Base-by-base conservation (phyloP, 1,139 yeast genomes). In the Suhomyces guaymorum region DNA sequence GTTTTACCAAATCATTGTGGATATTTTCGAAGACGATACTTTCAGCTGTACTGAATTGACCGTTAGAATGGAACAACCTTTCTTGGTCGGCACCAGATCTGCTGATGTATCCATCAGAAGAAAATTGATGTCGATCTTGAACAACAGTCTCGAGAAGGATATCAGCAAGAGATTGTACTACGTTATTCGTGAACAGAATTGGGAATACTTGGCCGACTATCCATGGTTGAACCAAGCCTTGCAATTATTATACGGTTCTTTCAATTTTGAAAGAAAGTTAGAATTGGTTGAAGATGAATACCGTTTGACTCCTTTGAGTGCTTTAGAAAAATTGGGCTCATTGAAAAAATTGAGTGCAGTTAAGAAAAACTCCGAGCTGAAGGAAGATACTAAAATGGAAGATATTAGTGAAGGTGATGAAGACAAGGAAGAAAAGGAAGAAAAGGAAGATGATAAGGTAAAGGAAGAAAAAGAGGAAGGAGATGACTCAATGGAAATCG, bases 161-260 rank as follows among this genome's bases (percentile, higher is more conserved):
- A 74, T 89, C 15, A 76, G 79, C 47, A 89, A 87, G 55, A 73
- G 98, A 42, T 65, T 94, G 26, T 82, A 83, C 47, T 94, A 92
- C 51, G 82, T 92, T 7, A 75, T 94, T 21, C 73, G 92, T 24
- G 97, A 92, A 49, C 98, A 94, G 56, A 92, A 88, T 53, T 94
- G 99, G 99, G 98, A 94, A 56, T 84, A 76, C 49, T 69, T 94
- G 32, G 92, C 95, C 0, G 97, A 90, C 47, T 85, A 85, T 51
- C 89, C 90, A 32, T 94, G 98, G 98, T 65, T 90, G 42, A 88
- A 89, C 55, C 98, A 92, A 59, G 98, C 96, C 0, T 66, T 88
- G 24, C 97, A 92, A 55, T 63, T 94, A 27, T 63, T 94, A 9
- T 86, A 84, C 53, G 96, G 95, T 0, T 74, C 95, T 0, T 78